Conservation (phyloP, 768 basidiomycete species). For the Mycena belliarum region DNA sequence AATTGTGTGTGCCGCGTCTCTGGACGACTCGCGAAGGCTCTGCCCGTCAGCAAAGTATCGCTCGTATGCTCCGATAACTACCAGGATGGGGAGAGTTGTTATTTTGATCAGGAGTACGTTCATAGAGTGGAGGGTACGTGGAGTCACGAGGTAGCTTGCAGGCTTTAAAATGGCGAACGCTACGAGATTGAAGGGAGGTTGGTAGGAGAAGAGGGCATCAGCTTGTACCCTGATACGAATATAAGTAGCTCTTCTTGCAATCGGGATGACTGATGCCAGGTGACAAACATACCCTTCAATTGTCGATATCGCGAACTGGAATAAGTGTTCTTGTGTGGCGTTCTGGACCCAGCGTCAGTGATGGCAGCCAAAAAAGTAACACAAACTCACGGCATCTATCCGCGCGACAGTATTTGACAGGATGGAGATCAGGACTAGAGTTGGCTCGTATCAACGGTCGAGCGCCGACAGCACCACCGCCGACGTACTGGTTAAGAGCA, state of each 20-base stretch:
- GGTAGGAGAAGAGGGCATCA: slow-evolving; percentile 89
- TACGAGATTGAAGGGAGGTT: slow-evolving; percentile 85
- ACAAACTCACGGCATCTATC: slow-evolving; percentile 59
- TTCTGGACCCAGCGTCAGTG: slow-evolving; percentile 37
- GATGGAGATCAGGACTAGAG: slow-evolving; percentile 80
- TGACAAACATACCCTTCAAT: slow-evolving; percentile 93
- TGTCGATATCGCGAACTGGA: slow-evolving; percentile 83
- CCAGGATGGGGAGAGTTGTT: slow-evolving; percentile 80
- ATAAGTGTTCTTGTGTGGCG: slow-evolving; percentile 64
- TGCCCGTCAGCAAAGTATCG: slow-evolving; percentile 59
- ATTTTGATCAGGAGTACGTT: slow-evolving; percentile 87
- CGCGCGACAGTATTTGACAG: slow-evolving; percentile 86
- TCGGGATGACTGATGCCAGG: too few relatives aligned
- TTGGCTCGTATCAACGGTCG: not conserved
- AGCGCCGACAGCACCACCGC: not conserved
- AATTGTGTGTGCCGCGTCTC: slow-evolving; percentile 52
- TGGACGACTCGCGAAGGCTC: slow-evolving; percentile 51
- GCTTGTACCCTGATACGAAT: slow-evolving; percentile 71
- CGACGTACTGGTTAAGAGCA: slow-evolving; percentile 74
- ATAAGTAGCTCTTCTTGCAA: too few relatives aligned
- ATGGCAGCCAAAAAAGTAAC: not conserved
- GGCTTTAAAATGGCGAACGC: slow-evolving; percentile 84
- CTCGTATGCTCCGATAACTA: slow-evolving; percentile 80
- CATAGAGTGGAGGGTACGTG: slow-evolving; percentile 74
- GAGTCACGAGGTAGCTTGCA: slow-evolving; percentile 70